phyloP scores from a whole-genome alignment of 495 filamentous ascomycete species.

The Mycothermus thermophilus region DNA sequence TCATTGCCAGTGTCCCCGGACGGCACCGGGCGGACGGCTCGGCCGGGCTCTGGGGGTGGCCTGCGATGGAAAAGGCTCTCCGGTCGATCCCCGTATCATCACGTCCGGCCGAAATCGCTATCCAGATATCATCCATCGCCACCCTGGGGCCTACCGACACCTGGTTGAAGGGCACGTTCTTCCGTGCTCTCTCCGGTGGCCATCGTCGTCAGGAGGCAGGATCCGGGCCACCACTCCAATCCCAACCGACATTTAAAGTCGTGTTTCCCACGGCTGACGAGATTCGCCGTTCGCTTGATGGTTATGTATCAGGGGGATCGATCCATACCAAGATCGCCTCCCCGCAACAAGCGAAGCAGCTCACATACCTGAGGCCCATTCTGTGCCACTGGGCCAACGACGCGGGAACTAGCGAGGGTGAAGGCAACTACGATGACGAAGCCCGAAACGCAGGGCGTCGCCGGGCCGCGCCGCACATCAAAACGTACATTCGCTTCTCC shows the following conservation, averaged over 20 bases:
- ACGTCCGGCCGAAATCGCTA: conserved; percentile 43
- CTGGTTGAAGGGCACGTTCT: conserved; percentile 60
- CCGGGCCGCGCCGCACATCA: conserved; percentile 83
- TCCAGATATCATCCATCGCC: conserved; percentile 74
- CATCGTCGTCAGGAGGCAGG: too few relatives aligned
- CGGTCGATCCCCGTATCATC: conserved; percentile 31
- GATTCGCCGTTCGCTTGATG: conserved; percentile 65
- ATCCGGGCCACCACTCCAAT: not conserved
- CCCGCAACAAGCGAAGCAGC: conserved; percentile 54
- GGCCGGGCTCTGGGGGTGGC: conserved; percentile 59
- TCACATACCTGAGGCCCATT: conserved; percentile 56
- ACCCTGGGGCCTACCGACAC: conserved; percentile 58
- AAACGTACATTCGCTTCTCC: conserved; percentile 70
- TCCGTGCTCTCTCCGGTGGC: conserved; percentile 34
- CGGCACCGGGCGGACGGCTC: conserved; percentile 36
- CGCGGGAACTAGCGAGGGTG: conserved; percentile 24
- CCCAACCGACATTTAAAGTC: conserved; percentile 33
- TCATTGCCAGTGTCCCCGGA: conserved; percentile 66
- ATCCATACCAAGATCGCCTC: conserved; percentile 72
- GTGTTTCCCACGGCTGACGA: conserved; percentile 72
- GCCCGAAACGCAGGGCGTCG: conserved; percentile 40
- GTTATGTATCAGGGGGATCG: conserved; percentile 62
- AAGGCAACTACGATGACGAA: not conserved
- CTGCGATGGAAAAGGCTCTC: conserved; percentile 49
- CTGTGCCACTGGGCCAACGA: conserved; percentile 57